Base-by-base conservation (phyloP, 176 grass and related monocot species). In the Saccharum spontaneum region DNA sequence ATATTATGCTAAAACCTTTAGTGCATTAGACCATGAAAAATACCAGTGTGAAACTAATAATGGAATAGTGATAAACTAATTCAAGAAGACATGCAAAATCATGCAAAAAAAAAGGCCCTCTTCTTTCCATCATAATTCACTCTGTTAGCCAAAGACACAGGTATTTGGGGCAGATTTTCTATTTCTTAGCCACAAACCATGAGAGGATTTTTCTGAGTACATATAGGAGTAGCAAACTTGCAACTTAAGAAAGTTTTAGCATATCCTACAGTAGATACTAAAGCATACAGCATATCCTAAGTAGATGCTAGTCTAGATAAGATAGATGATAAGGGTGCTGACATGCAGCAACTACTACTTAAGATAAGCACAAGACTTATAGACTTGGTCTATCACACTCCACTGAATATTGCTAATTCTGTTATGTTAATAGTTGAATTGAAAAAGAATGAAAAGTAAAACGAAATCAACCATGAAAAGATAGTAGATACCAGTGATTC, bases 21-120 rank as follows among this genome's bases (percentile, higher is more conserved):
- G 23, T 36, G 43, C 24, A 90, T 46, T 61, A 86, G 20, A 23
- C 45, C 37, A 77, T 78, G 75, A 33, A 90, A 85, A 78, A 18
- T 37, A 36, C 37, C 67, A 80, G 38, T 30, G 60, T 14, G 12
- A 65, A 84, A 71, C 36, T 46, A 36, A 48, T 73, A n/a, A 36
- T 23, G 17, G 55, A 83, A 61, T 48, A 48, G 23, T 70, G 6
- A 45, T 34, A 77, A 52, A 60, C 1, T 11, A 72, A 0, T 63
- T 79, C 55, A 79, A 67, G 30, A 34, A 38, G 52, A 69, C 37
- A 48, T 44, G 33, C 36, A 77, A 57, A 85, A 55, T 7, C 1
- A 38, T 50, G 33, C 24, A n/a, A 34, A 68, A 46, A 34, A 74
- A 74, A 45, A 44, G 34, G 52, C 38, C 49, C 7, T 50, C 59